Evolutionary conservation across 805 yeast species (phyloP).

Genomic region (Teunomyces gatunensis): DNA sequence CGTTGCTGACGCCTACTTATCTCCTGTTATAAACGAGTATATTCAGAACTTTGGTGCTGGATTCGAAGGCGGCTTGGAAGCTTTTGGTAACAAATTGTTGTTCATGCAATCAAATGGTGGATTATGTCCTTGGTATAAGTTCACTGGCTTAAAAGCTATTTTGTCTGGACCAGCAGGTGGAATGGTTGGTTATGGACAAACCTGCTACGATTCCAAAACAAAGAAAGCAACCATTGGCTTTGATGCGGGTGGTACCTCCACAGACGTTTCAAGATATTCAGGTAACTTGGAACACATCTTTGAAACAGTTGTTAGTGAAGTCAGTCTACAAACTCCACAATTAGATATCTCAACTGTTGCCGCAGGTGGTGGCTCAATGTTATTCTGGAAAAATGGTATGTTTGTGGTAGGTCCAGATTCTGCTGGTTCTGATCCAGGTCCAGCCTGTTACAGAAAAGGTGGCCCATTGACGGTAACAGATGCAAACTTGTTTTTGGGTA

Average conservation of each 20-base stretch:
- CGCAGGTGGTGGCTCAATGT: constrained; percentile 46
- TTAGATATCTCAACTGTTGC: constrained; percentile 45
- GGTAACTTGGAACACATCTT: constrained; percentile 42
- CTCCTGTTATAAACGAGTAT: constrained; percentile 38
- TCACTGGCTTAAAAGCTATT: constrained; percentile 86
- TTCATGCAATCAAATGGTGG: constrained; percentile 99
- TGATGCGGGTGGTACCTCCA: constrained; percentile 47
- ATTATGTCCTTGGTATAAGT: constrained; percentile 74
- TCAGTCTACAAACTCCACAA: constrained; percentile 44
- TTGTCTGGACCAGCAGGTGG: constrained; percentile 98
- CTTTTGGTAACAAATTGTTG: constrained; percentile 55
- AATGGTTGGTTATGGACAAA: constrained; percentile 86
- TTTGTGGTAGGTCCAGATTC: constrained; percentile 41
- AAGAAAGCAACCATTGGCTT: constrained; percentile 36
- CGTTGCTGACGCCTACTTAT: constrained; percentile 43
- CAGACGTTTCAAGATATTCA: constrained; percentile 43
- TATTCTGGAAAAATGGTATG: constrained; percentile 37
- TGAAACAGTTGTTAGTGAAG: constrained; percentile 45
- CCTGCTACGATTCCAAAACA: constrained; percentile 54
- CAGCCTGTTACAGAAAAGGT: constrained; percentile 39
- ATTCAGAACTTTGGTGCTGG: constrained; percentile 38
- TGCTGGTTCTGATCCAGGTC: constrained; percentile 42
- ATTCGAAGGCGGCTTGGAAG: constrained; percentile 38
- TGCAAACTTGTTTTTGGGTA: constrained; percentile 35
- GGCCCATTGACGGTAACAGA: constrained; percentile 42